Percentiles rank a stretch among this genome's conserved stretches.
Evolutionary conservation across 495 filamentous ascomycete genomes (phyloP).

Genomic region (Hyaloscypha bicolor): DNA sequence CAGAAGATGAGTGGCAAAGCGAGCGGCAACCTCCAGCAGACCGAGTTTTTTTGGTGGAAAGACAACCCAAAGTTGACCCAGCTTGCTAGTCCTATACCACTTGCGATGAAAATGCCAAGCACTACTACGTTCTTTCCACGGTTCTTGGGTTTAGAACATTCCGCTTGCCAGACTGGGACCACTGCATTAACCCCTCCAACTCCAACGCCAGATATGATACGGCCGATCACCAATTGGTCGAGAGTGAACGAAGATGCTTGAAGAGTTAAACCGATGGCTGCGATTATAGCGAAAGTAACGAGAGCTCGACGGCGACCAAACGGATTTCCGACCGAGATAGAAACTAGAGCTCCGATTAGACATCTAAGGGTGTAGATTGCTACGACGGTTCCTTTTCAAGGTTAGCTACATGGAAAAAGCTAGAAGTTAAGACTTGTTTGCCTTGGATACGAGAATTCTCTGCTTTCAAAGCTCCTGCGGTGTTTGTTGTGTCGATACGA

Average conservation of each 20-base stretch:
- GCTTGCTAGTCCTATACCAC: not conserved
- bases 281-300: conserved; percentile 3
- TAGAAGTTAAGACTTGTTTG: not conserved
- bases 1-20: not conserved
- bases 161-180: conserved; percentile 26
- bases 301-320: conserved; percentile 34
- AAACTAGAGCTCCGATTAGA: conserved; percentile 48
- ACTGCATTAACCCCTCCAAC: conserved; percentile 40
- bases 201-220: conserved; percentile 54
- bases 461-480: conserved; percentile 37
- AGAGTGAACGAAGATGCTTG: conserved; percentile 49
- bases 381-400: conserved; percentile 33
- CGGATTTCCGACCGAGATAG: conserved; percentile 45
- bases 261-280: conserved; percentile 36
- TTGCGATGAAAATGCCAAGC: conserved; percentile 30
- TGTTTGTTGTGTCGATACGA: conserved; percentile 53
- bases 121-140: conserved; percentile 25
- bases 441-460: conserved; percentile 19
- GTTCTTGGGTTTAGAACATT: not conserved
- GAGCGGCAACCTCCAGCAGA: not conserved
- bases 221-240: conserved; percentile 52
- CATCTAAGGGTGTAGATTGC: conserved; percentile 56
- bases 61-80: not conserved
- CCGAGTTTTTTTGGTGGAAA: not conserved
- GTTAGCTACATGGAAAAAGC: not conserved